phyloP scores from a whole-genome alignment of 768 basidiomycete genomes.

The Psilocybe cyanescens region DNA sequence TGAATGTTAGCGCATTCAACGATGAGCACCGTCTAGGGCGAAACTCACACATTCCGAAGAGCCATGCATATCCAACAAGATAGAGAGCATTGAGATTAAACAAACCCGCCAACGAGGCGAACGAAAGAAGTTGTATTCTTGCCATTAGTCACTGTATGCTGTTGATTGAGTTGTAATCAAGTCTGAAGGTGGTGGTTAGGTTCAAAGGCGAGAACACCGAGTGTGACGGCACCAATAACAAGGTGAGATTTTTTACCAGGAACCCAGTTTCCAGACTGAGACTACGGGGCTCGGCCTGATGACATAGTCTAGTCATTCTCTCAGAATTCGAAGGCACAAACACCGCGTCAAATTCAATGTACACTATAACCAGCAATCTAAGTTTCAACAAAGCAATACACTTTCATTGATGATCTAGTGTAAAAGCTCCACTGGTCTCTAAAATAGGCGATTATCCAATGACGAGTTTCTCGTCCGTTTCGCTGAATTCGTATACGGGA shows the following conservation, averaged over 20 bases:
- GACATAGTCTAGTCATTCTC: too few species aligned
- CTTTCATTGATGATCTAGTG: conserved; percentile 23
- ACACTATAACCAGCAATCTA: not conserved
- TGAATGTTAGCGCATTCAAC: not conserved
- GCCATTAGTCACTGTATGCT: conserved; percentile 26
- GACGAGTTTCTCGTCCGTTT: conserved; percentile 83
- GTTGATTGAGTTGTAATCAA: not conserved
- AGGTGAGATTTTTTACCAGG: not conserved
- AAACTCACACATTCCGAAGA: conserved; percentile 72
- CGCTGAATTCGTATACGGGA: conserved; percentile 86
- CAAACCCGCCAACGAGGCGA: conserved; percentile 35
- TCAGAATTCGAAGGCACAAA: too few species aligned
- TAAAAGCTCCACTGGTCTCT: conserved; percentile 13
- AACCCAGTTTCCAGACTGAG: not conserved
- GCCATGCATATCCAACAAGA: conserved; percentile 59
- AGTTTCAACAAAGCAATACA: conserved; percentile 5
- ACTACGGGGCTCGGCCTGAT: not conserved
- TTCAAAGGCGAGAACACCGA: conserved; percentile 8
- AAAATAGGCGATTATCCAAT: conserved; percentile 63
- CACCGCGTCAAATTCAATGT: too few species aligned
- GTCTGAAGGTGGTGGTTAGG: not conserved
- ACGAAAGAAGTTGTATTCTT: conserved; percentile 38
- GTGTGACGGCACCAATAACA: conserved; percentile 7
- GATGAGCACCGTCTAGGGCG: not conserved
- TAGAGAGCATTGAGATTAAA: conserved; percentile 47